A percentile compares a stretch with the other conserved stretches of the same genome.
Evolutionary conservation across 306 rosid species (phyloP).

Genomic region (Rubus idaeus): DNA sequence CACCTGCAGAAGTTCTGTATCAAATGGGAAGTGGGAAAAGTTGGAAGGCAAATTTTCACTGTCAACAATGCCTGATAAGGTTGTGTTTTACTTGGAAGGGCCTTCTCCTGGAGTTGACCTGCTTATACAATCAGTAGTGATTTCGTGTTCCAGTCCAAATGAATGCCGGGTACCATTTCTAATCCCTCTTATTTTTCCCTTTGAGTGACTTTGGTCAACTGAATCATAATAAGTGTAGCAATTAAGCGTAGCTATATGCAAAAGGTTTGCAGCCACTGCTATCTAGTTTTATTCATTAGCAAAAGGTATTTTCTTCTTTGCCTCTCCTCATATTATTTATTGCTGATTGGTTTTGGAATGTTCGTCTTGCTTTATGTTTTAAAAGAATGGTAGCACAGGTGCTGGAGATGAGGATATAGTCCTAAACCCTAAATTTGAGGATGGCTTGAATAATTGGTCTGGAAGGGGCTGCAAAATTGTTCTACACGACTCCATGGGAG

Average conservation of each 20-base stretch:
- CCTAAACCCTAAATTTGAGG: slow-evolving; percentile 70
- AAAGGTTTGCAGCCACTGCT: not conserved
- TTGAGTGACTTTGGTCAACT: not conserved
- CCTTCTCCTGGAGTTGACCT: slow-evolving; percentile 80
- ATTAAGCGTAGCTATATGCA: not conserved
- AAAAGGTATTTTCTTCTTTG: not conserved
- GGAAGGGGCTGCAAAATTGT: slow-evolving; percentile 94
- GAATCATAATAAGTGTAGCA: not conserved
- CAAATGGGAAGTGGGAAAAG: slow-evolving; percentile 64
- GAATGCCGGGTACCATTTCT: slow-evolving; percentile 40
- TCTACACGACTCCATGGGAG: slow-evolving; percentile 66
- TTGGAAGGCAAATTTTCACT: slow-evolving; percentile 78
- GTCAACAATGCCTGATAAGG: slow-evolving; percentile 55
- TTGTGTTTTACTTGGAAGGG: slow-evolving; percentile 83
- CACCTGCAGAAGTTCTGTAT: slow-evolving; percentile 63
- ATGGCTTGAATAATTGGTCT: slow-evolving; percentile 81
- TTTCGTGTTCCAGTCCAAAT: slow-evolving; percentile 46
- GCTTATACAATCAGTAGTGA: slow-evolving; percentile 59
- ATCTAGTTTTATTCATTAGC: not conserved
- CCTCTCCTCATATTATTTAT: not conserved
- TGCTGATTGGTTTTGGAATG: slow-evolving; percentile 21
- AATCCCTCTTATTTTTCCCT: not conserved
- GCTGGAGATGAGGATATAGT: slow-evolving; percentile 55
- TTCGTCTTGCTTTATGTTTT: slow-evolving; percentile 8
- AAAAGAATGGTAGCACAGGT: slow-evolving; percentile 37